Evolutionary conservation across 1,284 basidiomycete species (phyloP).

Genomic region (Vanrija pseudolonga): DNA sequence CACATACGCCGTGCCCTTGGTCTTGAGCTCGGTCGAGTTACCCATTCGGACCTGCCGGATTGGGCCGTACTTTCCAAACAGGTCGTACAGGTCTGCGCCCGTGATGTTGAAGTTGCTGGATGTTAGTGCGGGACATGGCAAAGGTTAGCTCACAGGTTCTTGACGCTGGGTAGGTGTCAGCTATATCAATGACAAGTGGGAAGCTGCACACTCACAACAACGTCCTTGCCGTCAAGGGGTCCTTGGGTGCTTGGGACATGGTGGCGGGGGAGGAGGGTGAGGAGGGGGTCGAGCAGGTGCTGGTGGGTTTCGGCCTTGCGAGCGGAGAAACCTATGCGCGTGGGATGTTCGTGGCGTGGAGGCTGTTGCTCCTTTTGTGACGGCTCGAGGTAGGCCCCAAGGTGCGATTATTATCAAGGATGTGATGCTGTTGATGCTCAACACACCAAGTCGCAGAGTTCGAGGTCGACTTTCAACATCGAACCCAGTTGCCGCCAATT

Average conservation of each 20-base stretch:
- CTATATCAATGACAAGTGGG: not conserved
- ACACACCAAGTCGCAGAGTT: too few relatives aligned
- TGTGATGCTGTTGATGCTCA: too few relatives aligned
- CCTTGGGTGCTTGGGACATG: conserved; percentile 31
- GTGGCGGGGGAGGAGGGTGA: not conserved
- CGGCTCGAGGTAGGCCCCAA: too few relatives aligned
- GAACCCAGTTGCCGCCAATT: too few relatives aligned
- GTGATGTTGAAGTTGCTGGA: conserved; percentile 77
- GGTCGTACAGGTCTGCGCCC: conserved; percentile 90
- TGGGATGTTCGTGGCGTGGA: too few relatives aligned
- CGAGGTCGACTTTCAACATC: too few relatives aligned
- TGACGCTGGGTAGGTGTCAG: conserved; percentile 31
- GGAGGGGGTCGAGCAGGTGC: too few relatives aligned
- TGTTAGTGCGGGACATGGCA: not conserved
- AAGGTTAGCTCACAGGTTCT: conserved; percentile 43
- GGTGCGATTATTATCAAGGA: too few relatives aligned
- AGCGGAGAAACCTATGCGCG: too few relatives aligned
- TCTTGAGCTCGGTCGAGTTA: conserved; percentile 72
- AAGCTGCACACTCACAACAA: conserved; percentile 39
- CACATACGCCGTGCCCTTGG: conserved; percentile 93
- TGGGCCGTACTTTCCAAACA: conserved; percentile 95
- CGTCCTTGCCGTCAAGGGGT: conserved; percentile 39
- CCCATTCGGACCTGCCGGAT: conserved; percentile 94
- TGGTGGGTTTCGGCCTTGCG: too few relatives aligned
- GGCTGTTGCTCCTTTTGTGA: too few relatives aligned